Evolutionary conservation across 306 rosid genomes (phyloP).

Genomic region (Styphnolobium japonicum): DNA sequence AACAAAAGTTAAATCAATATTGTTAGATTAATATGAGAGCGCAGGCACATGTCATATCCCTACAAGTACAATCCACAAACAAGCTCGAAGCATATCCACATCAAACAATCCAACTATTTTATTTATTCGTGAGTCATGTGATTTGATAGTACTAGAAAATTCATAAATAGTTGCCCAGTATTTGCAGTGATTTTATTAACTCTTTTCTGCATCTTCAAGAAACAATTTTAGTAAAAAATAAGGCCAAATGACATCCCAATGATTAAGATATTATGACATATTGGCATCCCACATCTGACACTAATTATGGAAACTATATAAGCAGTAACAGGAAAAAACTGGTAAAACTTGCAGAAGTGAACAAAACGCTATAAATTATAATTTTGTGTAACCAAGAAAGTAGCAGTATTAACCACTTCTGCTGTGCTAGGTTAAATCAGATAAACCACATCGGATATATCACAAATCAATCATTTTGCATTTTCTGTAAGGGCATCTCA

Average conservation of each 20-base stretch:
- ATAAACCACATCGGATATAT: background rate
- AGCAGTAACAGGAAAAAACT: background rate
- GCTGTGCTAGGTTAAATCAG: background rate
- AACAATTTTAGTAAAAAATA: background rate
- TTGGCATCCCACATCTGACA: background rate
- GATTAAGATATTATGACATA: background rate
- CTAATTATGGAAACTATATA: background rate
- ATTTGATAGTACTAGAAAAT: background rate
- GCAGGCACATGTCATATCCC: background rate
- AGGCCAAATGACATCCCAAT: background rate
- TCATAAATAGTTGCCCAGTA: background rate
- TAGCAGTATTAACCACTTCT: background rate
- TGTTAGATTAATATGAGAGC: background rate
- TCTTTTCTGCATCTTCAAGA: background rate
- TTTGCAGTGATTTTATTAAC: background rate
- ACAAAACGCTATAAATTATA: background rate
- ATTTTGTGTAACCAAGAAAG: conserved; percentile 14
- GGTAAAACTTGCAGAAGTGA: background rate
- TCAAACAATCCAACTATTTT: background rate
- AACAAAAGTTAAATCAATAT: background rate
- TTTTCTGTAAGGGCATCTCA: background rate
- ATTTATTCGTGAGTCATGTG: background rate
- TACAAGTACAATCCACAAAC: background rate
- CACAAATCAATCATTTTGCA: background rate
- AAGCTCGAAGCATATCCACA: conserved; percentile 3